Evolutionary conservation across 2,329 filamentous ascomycete species (phyloP).

Genomic region (Zopfia rhizophila): DNA sequence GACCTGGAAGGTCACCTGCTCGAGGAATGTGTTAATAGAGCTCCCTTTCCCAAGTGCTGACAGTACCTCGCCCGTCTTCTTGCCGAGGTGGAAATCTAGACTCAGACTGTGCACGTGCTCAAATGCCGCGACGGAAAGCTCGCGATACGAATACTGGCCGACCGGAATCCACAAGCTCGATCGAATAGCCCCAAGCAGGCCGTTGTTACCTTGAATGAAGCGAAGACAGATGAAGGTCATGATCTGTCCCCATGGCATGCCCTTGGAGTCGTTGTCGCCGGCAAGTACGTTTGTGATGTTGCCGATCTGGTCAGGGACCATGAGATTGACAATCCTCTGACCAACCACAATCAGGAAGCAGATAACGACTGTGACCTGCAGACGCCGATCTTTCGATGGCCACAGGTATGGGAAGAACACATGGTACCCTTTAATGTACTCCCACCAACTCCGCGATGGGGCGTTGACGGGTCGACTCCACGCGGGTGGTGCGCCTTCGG

Average conservation of each 20-base stretch:
- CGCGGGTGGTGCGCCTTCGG: constrained; percentile 73
- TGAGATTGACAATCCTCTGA: constrained; percentile 85
- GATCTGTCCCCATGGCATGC: constrained; percentile 79
- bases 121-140: constrained; percentile 92
- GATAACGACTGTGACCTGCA: constrained; percentile 81
- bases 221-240: constrained; percentile 80
- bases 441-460: constrained; percentile 92
- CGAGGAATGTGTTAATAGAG: constrained; percentile 95
- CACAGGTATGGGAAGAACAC: constrained; percentile 97
- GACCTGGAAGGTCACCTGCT: constrained; percentile 95
- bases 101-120: constrained; percentile 97
- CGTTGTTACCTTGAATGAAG: constrained; percentile 87
- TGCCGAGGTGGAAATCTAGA: constrained; percentile 94
- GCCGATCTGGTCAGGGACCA: constrained; percentile 85
- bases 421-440: constrained; percentile 91
- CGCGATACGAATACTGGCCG: constrained; percentile 94
- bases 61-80: constrained; percentile 94
- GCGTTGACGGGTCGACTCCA: constrained; percentile 91
- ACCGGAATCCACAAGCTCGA: constrained; percentile 95
- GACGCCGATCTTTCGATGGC: constrained; percentile 80
- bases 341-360: constrained; percentile 84
- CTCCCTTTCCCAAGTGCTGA: constrained; percentile 96
- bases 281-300: constrained; percentile 80
- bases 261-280: constrained; percentile 59
- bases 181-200: constrained; percentile 82